Evolutionary conservation across 1,139 yeast genomes (phyloP).

Genomic region (Taphrina sp.): DNA sequence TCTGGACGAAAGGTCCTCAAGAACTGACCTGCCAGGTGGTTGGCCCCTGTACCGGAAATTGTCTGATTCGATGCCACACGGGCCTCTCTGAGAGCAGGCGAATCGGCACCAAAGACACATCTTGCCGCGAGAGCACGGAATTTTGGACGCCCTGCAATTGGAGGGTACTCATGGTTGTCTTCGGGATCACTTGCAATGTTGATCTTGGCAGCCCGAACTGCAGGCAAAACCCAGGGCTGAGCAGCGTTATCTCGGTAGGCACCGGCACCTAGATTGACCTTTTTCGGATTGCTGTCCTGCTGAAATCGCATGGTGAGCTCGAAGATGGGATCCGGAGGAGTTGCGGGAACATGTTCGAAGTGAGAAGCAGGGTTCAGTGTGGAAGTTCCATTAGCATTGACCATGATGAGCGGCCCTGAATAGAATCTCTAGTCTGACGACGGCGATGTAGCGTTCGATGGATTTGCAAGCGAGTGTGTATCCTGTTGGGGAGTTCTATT

Average conservation of each 20-base stretch:
- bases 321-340: conserved; percentile 54
- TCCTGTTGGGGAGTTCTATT: no score
- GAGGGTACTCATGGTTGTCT: conserved; percentile 87
- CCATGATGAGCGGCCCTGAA: no score
- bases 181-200: conserved; percentile 55
- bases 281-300: conserved; percentile 49
- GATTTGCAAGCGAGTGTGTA: no score
- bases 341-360: conserved; percentile 39
- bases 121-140: conserved; percentile 72
- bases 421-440: no score
- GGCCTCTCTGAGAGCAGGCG: conserved; percentile 35
- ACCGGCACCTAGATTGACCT: conserved; percentile 74
- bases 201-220: conserved; percentile 71
- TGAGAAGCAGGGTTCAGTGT: no score
- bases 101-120: conserved; percentile 63
- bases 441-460: no score
- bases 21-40: conserved; percentile 81
- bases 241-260: conserved; percentile 86
- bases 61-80: conserved; percentile 64
- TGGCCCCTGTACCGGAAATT: conserved; percentile 92
- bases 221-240: conserved; percentile 83
- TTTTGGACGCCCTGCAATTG: conserved; percentile 72
- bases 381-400: conserved; percentile 39
- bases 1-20: conserved; percentile 48
- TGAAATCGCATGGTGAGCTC: conserved; percentile 73